Evolutionary conservation across 306 rosid genomes (phyloP).

Genomic region (Acmispon strigosus): DNA sequence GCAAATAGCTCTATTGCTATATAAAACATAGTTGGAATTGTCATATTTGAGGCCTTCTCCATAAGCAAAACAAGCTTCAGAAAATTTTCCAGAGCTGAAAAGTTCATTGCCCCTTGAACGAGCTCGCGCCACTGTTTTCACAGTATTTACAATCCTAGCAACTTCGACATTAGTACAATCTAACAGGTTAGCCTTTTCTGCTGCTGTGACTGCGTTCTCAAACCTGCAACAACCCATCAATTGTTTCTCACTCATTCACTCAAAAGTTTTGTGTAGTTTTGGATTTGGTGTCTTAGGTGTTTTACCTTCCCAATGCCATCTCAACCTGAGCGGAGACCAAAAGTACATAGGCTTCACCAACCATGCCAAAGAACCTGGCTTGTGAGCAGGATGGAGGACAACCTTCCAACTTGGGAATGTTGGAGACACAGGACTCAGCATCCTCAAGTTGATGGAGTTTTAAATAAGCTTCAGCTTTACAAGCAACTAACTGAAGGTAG

Average conservation of each 20-base stretch:
- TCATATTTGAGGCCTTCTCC: slow-evolving; percentile 89
- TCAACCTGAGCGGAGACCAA: slow-evolving; percentile 69
- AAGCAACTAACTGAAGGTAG: slow-evolving; percentile 58
- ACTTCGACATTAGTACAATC: slow-evolving; percentile 54
- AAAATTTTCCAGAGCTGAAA: slow-evolving; percentile 60
- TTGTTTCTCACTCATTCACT: slow-evolving; percentile 25
- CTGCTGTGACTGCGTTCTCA: slow-evolving; percentile 66
- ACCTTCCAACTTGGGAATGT: slow-evolving; percentile 52
- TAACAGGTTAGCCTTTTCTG: slow-evolving; percentile 57
- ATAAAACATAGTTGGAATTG: slow-evolving; percentile 54
- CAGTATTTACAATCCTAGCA: slow-evolving; percentile 45
- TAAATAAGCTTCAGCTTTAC: slow-evolving; percentile 72
- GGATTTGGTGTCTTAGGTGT: background rate
- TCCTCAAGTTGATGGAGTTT: slow-evolving; percentile 78
- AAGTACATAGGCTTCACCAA: slow-evolving; percentile 68
- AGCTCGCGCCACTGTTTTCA: slow-evolving; percentile 70
- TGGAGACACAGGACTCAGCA: slow-evolving; percentile 50
- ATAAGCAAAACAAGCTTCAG: slow-evolving; percentile 83
- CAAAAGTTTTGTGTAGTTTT: background rate
- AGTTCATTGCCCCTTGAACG: slow-evolving; percentile 76
- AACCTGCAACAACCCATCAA: slow-evolving; percentile 56
- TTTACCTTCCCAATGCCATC: slow-evolving; percentile 93
- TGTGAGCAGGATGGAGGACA: slow-evolving; percentile 46
- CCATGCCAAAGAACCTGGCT: slow-evolving; percentile 64
- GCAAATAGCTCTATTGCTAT: slow-evolving; percentile 89